Evolutionary conservation across 805 yeast species (phyloP), one percentile per base, ranked within the genome.

Genomic region (Suhomyces tanzawaensis): DNA sequence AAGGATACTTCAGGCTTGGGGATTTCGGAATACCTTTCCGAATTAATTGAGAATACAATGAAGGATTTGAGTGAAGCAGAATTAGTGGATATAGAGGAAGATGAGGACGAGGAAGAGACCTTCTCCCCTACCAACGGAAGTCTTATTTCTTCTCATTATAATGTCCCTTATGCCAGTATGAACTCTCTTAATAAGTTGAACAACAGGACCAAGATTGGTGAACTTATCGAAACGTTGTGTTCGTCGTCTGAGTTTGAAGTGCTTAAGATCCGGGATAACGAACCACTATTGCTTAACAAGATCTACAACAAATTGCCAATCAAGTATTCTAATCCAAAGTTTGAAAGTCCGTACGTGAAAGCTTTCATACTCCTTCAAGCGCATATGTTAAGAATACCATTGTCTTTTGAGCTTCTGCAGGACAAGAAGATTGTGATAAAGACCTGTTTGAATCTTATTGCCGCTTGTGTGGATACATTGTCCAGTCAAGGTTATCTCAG

Each of bases 11-110:
- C 85, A 1, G 78, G 78, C 30, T 60, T 73, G 21, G 95, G 95
- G 0, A 58, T 91, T 5, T 87, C 95, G 1, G 90, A 84, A 37
- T 87, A 72, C 57, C 62, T 93, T 29, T 89, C 97, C 0, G 96
- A 89, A 32, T 55, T 88, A 9, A 83, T 91, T 9, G 98, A 93
- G 53, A 65, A 62, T 4, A 70, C 86, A 0, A 52, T 91, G 45
- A 71, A 70, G 22, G 95, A 86, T 15, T 66, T 93, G 30, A 58
- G 54, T 3, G 77, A 77, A 1, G 75, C 80, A 1, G 77, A 77
- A 22, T 52, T 90, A 41, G 70, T 93, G 30, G 89, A 82, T 45
- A 45, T 81, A 1, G 75, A 74, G 9, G 69, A 62, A 1, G 71
- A 59, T 1, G 69, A 57, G 3, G 67, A 60, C 0, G 71, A 59